phyloP scores from a whole-genome alignment of 495 filamentous ascomycete species.

The Trichoderma orchidacearum region DNA sequence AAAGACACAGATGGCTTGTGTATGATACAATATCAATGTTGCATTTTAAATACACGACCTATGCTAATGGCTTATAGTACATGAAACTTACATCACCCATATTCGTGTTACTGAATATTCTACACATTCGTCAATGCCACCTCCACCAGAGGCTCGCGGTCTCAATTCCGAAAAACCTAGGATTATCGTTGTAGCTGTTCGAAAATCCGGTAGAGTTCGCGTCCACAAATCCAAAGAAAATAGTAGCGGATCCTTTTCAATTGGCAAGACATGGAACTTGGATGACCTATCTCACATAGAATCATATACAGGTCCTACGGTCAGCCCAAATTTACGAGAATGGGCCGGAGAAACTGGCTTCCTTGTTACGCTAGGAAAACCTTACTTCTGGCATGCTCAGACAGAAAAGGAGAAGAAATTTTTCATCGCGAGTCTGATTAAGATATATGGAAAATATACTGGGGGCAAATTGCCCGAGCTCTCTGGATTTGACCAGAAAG shows the following conservation, averaged over 20 bases:
- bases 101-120: slow-evolving; percentile 80
- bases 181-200: slow-evolving; percentile 82
- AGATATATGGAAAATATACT: slow-evolving; percentile 94
- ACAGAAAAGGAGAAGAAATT: slow-evolving; percentile 94
- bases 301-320: slow-evolving; percentile 51
- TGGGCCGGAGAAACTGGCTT: slow-evolving; percentile 77
- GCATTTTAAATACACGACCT: not conserved
- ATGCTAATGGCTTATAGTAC: slow-evolving; percentile 33
- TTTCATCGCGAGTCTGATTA: slow-evolving; percentile 87
- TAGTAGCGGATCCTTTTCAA: slow-evolving; percentile 82
- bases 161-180: slow-evolving; percentile 72
- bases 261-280: slow-evolving; percentile 94
- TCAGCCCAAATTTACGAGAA: slow-evolving; percentile 53
- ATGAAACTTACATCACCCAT: slow-evolving; percentile 96
- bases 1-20: slow-evolving; percentile 69
- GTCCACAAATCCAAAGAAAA: slow-evolving; percentile 97
- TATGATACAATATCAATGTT: slow-evolving; percentile 28
- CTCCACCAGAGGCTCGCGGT: slow-evolving; percentile 54
- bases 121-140: slow-evolving; percentile 68
- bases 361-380: slow-evolving; percentile 77
- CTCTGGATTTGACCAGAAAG: slow-evolving; percentile 66
- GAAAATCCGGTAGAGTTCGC: slow-evolving; percentile 80
- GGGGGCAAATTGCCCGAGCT: slow-evolving; percentile 69
- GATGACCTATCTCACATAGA: slow-evolving; percentile 74
- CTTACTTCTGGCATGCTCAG: slow-evolving; percentile 92